Evolutionary conservation across 495 filamentous ascomycete species (phyloP).

Genomic region (Viridothelium virens): DNA sequence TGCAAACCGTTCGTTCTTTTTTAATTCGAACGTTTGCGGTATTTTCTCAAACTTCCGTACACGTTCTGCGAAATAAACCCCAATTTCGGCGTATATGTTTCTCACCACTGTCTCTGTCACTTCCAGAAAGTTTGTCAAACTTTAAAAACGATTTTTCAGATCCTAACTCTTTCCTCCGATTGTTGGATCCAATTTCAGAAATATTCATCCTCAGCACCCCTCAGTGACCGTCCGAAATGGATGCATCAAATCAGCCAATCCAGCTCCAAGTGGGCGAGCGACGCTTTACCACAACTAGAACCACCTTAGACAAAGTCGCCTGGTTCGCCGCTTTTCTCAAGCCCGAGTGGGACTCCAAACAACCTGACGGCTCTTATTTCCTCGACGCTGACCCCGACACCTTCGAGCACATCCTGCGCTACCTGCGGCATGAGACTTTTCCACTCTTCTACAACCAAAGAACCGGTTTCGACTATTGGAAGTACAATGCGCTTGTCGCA

Average conservation of each 20-base stretch:
- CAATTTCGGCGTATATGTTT: too few relatives aligned
- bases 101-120: too few relatives aligned
- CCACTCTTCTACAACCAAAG: slow-evolving; percentile 37
- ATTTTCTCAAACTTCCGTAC: too few relatives aligned
- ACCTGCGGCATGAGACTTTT: slow-evolving; percentile 33
- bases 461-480: slow-evolving; percentile 33
- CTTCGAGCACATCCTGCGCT: slow-evolving; percentile 40
- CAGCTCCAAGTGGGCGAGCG: slow-evolving; percentile 19
- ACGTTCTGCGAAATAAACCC: too few relatives aligned
- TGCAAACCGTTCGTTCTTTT: too few relatives aligned
- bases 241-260: neutral
- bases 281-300: slow-evolving; percentile 16
- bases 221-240: neutral
- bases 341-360: slow-evolving; percentile 19
- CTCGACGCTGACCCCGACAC: slow-evolving; percentile 37
- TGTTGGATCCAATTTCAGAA: too few relatives aligned
- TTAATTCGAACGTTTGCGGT: too few relatives aligned
- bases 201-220: neutral
- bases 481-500: slow-evolving; percentile 30
- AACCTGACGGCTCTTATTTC: slow-evolving; percentile 36
- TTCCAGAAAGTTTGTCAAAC: too few relatives aligned
- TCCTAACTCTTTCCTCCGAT: too few relatives aligned
- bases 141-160: too few relatives aligned
- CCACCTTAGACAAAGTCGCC: slow-evolving; percentile 17
- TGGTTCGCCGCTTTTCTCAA: slow-evolving; percentile 22